Percentiles rank a stretch among this genome's conserved stretches.
phyloP scores from a whole-genome alignment of 2,329 filamentous ascomycete species.

The Stenocarpella maydis region DNA sequence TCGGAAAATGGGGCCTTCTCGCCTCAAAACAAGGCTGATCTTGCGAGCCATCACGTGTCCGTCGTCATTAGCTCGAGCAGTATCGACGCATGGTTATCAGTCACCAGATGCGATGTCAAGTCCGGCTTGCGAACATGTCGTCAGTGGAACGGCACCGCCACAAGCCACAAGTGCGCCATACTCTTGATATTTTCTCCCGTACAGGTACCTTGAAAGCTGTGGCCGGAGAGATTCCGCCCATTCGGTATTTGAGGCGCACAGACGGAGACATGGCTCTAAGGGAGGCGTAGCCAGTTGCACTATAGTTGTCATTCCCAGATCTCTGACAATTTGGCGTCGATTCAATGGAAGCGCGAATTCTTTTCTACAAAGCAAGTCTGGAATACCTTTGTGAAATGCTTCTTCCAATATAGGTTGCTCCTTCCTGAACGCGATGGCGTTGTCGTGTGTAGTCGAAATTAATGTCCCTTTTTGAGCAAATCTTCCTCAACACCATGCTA shows the following conservation, averaged over 20 bases:
- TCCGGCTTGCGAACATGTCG: not conserved
- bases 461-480: not conserved
- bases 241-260: not conserved
- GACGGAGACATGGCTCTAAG: not conserved
- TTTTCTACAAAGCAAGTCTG: not conserved
- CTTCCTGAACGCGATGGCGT: not conserved
- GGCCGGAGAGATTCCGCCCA: not conserved
- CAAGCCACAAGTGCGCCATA: not conserved
- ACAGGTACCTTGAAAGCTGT: not conserved
- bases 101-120: not conserved
- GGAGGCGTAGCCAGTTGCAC: not conserved
- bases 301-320: not conserved
- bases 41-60: not conserved
- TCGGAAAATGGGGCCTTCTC: not conserved
- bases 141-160: conserved; percentile 7
- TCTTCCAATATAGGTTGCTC: not conserved
- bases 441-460: not conserved
- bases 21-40: not conserved
- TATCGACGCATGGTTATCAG: not conserved
- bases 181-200: too few species aligned
- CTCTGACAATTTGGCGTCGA: not conserved
- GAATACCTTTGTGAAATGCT: not conserved
- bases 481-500: not conserved
- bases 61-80: not conserved
- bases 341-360: not conserved